Conservation (phyloP, 257 asterid genomes). For the Rubia yunnanensis region DNA sequence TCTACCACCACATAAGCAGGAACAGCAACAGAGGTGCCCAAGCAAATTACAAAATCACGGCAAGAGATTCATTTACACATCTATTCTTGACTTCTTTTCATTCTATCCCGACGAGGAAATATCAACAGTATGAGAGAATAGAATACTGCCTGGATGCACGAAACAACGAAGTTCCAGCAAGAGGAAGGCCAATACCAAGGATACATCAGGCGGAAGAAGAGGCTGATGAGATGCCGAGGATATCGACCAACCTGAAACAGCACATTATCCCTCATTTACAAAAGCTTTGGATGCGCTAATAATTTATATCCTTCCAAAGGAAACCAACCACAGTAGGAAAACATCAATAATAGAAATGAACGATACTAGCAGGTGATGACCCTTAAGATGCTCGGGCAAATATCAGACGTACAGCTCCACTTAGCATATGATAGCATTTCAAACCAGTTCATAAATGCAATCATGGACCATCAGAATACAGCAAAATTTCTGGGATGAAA, state of each 20-base stretch:
- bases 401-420: neutral
- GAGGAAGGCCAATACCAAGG: conserved; percentile 99
- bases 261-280: neutral
- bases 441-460: neutral
- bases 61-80: neutral
- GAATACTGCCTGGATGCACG: conserved; percentile 48
- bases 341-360: no score
- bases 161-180: conserved; percentile 67
- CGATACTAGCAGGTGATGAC: neutral
- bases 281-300: neutral
- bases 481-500: neutral
- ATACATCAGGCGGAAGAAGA: conserved; percentile 63
- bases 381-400: neutral
- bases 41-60: neutral
- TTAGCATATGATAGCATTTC: neutral
- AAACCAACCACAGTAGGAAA: neutral
- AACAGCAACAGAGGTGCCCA: neutral
- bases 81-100: conserved; percentile 31
- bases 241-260: conserved; percentile 60
- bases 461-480: neutral
- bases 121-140: conserved; percentile 40
- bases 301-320: neutral
- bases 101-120: conserved; percentile 44
- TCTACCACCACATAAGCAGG: no score
- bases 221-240: conserved; percentile 75